Base-by-base conservation (phyloP, 225 moss, liverwort and hornwort genomes). In the Sphagnum tenellum region DNA sequence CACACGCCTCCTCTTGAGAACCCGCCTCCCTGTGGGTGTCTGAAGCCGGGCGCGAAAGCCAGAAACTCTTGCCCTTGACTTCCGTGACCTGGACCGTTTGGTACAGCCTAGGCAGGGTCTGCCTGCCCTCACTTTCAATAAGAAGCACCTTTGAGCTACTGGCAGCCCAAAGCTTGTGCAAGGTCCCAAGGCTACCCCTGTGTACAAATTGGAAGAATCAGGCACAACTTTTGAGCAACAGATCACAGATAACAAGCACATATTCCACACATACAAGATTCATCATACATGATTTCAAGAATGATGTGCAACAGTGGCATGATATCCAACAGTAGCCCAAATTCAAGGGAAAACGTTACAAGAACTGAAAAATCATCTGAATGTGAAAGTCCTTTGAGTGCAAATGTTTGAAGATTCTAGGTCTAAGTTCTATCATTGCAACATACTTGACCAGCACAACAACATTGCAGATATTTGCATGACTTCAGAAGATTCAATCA, bases 51-150 rank as follows among this genome's bases (percentile, higher is more conserved):
- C 74, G 45, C 96, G 90, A 57, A 82, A 98, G 4, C 96, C 96
- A 10, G 96, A 98, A 50, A 98, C 96, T 50, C 96, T 85, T 0
- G 96, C 96, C 54, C 90, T 73, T 9, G 96, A 90, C 69, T 90
- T 98, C 9, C 89, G 79, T 62, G 90, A 90, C 80, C 75, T 81
- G 4, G 93, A 93, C 60, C 98, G 85, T 79, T 93, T 98, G 53
- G 98, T 98, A 71, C 98, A 98, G 67, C 93, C 98, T 64, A 93
- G 8, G 63, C 69, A 67, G 46, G 98, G 90, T 63, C 69, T 88
- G 56, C 87, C 87, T 44, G 98, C 93, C 58, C 93, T 86, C 63
- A 98, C 93, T 56, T 85, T 81, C 57, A 93, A 74, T 47, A 84
- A 63, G 55, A 87, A 81, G 12, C 93, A 87, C 65, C 87, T 76